phyloP scores from a whole-genome alignment of 2,329 filamentous ascomycete species.

The Pseudogymnoascus sp. region DNA sequence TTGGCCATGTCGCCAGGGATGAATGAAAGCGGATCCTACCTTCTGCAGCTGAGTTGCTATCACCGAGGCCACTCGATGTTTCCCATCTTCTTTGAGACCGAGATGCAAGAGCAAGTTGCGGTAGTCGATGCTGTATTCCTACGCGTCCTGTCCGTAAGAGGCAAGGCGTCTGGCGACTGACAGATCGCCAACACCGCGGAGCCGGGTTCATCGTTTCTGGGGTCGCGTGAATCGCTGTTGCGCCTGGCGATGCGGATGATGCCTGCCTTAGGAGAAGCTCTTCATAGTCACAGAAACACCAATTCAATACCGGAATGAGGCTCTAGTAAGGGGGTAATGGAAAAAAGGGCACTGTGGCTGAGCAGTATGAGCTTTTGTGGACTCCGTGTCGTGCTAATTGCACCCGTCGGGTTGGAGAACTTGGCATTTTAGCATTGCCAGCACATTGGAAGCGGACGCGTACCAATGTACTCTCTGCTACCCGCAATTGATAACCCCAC shows the following conservation, averaged over 20 bases:
- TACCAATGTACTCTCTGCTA: background rate
- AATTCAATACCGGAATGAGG: background rate
- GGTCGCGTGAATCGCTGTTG: background rate
- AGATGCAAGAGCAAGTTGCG: background rate
- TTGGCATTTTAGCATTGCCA: background rate
- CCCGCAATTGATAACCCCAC: background rate
- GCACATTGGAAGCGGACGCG: background rate
- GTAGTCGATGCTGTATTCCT: background rate
- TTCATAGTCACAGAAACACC: background rate
- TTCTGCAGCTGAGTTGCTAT: slow-evolving; percentile 8
- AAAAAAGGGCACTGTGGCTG: background rate
- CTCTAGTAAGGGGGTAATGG: background rate
- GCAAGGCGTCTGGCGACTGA: slow-evolving; percentile 4
- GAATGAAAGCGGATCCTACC: background rate
- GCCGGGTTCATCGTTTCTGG: slow-evolving; percentile 1
- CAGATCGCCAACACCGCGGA: slow-evolving; percentile 3
- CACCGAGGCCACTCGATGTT: slow-evolving; percentile 5
- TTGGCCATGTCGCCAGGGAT: background rate
- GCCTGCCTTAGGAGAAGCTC: slow-evolving; percentile 6
- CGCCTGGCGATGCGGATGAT: slow-evolving; percentile 2
- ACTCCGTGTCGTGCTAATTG: background rate
- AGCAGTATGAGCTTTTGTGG: slow-evolving; percentile 5
- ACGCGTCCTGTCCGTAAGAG: background rate
- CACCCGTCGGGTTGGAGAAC: background rate
- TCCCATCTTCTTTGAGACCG: slow-evolving; percentile 3